Evolutionary conservation across 1,139 yeast genomes (phyloP), one percentile per base, ranked within the genome.

Genomic region (Scheffersomyces segobiensis): DNA sequence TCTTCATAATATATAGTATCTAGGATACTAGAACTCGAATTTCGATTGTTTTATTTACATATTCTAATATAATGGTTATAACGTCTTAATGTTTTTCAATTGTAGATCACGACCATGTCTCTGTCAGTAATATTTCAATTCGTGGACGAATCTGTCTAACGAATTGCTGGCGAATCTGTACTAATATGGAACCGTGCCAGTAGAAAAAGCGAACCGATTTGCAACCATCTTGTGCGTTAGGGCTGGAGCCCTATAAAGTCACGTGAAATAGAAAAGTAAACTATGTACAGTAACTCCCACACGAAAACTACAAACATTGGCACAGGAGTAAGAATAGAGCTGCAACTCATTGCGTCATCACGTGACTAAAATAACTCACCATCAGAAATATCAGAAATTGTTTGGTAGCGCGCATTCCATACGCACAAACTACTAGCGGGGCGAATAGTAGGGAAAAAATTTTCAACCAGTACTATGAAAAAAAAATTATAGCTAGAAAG

Each of bases 371-470:
- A 32, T 8, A 10, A 6, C 1, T 20, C 24, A 20, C 50, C 24
- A 3, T 5, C 17, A 3, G 3, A 10, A 3, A 5, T 14, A 48
- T 17, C n/a, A 8, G 2, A 18, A 48, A 12, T 24, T 20, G 26
- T 3, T 48, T 48, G 50, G 50, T 48, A 48, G 50, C 50, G 50
- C 50, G 42, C 42, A 32, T 32, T 4, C 14, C 42, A 14, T 32
- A 12, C 42, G 14, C 42, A 32, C 42, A 32, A 12, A 32, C 42
- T 32, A 24, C 42, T 32, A 14, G 42, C 42, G 42, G 42, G 42
- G 42, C 42, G 42, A 32, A 32, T 32, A 32, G 42, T 32, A 50
- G 60, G 59, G 62, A 52, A 59, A 60, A 60, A 59, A 54, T 62
- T 61, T 60, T 59, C 55, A 26, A 49, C 24, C 24, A 17, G 24